phyloP scores from a whole-genome alignment of 352 stramenopile genomes.

The Phytophthora pini region DNA sequence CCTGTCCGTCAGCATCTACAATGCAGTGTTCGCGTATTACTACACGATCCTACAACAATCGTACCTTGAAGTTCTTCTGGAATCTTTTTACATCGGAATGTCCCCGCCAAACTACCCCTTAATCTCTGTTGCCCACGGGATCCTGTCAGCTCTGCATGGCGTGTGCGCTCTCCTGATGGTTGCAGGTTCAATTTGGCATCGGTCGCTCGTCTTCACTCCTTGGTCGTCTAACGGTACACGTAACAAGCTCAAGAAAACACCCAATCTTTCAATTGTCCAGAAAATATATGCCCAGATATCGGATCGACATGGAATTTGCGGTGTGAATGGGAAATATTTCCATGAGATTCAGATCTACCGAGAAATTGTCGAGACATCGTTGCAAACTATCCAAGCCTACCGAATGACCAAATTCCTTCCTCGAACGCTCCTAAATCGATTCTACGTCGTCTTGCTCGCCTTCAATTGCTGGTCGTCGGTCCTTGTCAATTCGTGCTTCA shows the following conservation, averaged over 20 bases:
- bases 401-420: conserved; percentile 21
- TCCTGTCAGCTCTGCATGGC: background rate
- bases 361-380: conserved; percentile 18
- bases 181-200: background rate
- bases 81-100: conserved; percentile 19
- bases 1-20: background rate
- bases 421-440: conserved; percentile 24
- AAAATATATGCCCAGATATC: background rate
- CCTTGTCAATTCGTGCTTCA: conserved; percentile 9
- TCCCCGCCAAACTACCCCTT: background rate
- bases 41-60: conserved; percentile 19
- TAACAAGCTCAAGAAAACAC: background rate
- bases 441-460: conserved; percentile 31
- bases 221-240: background rate
- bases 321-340: conserved; percentile 16
- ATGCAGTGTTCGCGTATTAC: conserved; percentile 16
- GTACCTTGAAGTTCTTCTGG: conserved; percentile 11
- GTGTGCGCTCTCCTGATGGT: conserved; percentile 1
- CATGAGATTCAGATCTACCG: conserved; percentile 10
- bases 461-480: conserved; percentile 25
- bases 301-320: conserved; percentile 3
- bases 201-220: conserved; percentile 1
- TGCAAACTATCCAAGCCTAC: conserved; percentile 28
- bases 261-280: background rate
- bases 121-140: background rate